phyloP scores from a whole-genome alignment of 768 basidiomycete species.

The Hydnomerulius pinastri region DNA sequence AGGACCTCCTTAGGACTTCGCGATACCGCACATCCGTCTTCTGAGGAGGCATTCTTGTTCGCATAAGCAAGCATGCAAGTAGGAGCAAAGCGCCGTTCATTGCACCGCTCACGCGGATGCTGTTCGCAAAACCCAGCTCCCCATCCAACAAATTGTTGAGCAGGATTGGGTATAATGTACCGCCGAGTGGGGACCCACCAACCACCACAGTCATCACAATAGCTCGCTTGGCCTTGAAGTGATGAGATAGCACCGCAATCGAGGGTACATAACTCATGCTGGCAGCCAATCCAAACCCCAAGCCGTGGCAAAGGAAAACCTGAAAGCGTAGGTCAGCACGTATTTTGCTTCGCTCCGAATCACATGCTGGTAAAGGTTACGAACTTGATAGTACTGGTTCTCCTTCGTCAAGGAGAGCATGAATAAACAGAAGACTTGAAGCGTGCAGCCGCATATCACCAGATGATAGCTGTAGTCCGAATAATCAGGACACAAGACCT shows the following conservation, averaged over 20 bases:
- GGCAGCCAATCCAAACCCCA: constrained; percentile 50
- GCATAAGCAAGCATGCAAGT: constrained; percentile 35
- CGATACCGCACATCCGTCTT: constrained; percentile 12
- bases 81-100: constrained; percentile 40
- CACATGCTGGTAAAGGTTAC: no score
- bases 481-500: background rate
- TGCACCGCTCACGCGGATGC: constrained; percentile 47
- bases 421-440: constrained; percentile 44
- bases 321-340: constrained; percentile 34
- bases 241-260: constrained; percentile 46
- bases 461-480: constrained; percentile 35
- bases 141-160: constrained; percentile 29
- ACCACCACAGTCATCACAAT: constrained; percentile 44
- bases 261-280: constrained; percentile 55
- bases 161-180: constrained; percentile 23
- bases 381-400: constrained; percentile 38
- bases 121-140: constrained; percentile 39
- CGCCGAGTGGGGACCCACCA: constrained; percentile 38
- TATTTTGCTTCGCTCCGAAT: no score
- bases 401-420: constrained; percentile 44
- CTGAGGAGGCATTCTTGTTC: constrained; percentile 39
- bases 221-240: constrained; percentile 42
- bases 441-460: constrained; percentile 44
- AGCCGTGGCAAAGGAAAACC: constrained; percentile 37
- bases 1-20: constrained; percentile 20